Conservation (phyloP, 805 yeast species). For the Nakazawaea wyomingensis region DNA sequence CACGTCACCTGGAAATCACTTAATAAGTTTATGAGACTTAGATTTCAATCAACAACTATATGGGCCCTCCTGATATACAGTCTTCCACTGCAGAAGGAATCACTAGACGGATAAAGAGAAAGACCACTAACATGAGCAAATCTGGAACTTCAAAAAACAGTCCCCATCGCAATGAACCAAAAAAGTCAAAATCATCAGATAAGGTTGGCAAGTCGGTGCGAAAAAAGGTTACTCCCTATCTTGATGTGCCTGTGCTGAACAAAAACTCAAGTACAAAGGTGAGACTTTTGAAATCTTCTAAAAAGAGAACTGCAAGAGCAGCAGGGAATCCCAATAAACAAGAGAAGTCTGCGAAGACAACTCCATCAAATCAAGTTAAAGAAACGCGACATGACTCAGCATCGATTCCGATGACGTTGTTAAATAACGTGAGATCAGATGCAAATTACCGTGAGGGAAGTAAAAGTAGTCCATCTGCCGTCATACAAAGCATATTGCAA, state of each 20-base stretch:
- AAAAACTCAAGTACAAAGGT: neutral
- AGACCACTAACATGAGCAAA: too few relatives aligned
- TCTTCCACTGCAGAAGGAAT: too few relatives aligned
- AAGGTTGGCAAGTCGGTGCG: neutral
- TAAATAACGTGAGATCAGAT: neutral
- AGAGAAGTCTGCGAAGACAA: too few relatives aligned
- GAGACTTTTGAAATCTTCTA: neutral
- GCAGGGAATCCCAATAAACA: too few relatives aligned
- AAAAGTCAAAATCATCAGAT: neutral
- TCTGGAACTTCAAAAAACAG: neutral
- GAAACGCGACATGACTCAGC: too few relatives aligned
- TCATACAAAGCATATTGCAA: slow-evolving; percentile 2
- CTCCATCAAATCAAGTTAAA: neutral
- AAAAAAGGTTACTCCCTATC: slow-evolving; percentile 1
- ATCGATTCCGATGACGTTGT: neutral
- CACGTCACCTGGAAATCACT: too few relatives aligned
- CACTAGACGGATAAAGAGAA: neutral
- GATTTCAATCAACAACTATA: too few relatives aligned
- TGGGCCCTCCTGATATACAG: too few relatives aligned
- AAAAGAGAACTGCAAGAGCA: too few relatives aligned
- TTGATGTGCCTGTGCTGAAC: slow-evolving; percentile 1
- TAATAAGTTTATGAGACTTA: too few relatives aligned
- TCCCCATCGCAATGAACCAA: neutral
- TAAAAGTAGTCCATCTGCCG: neutral
- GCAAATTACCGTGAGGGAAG: too few relatives aligned